These are phyloP conservation scores for Protomyces pachydermus DNA, from an alignment of 1,139 yeast genomes.

Conservation along the genomic window DNA sequence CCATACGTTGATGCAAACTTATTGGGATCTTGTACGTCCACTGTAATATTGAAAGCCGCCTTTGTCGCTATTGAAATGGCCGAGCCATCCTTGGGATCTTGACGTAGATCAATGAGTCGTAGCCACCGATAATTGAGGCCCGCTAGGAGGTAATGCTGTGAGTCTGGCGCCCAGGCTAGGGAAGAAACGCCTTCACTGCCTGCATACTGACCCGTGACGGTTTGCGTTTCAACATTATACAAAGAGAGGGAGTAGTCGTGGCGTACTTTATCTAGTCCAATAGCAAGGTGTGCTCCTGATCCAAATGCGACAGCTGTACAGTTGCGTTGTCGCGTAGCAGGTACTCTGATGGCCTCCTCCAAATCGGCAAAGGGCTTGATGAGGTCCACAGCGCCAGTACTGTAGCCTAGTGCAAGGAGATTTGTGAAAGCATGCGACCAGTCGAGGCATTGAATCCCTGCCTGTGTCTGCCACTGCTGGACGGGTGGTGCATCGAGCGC, in stretches of 20 bases:
- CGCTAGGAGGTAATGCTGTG: slow-evolving; percentile 54
- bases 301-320: slow-evolving; percentile 23
- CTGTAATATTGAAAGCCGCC: slow-evolving; percentile 15
- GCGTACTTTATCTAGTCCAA: slow-evolving; percentile 74
- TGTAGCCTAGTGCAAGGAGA: background rate
- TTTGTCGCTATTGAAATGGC: slow-evolving; percentile 41
- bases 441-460: background rate
- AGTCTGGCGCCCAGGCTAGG: slow-evolving; percentile 55
- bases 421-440: background rate
- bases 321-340: slow-evolving; percentile 13
- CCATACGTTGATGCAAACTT: slow-evolving; percentile 65
- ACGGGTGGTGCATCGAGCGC: background rate
- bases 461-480: background rate
- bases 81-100: slow-evolving; percentile 43
- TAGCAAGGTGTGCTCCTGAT: slow-evolving; percentile 46
- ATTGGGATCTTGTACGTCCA: background rate
- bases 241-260: slow-evolving; percentile 73
- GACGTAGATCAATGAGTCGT: slow-evolving; percentile 70
- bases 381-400: background rate
- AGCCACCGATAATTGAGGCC: slow-evolving; percentile 68
- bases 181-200: slow-evolving; percentile 27
- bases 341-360: background rate
- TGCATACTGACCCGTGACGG: slow-evolving; percentile 37
- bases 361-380: background rate
- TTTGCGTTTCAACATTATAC: slow-evolving; percentile 55